Evolutionary conservation across 768 basidiomycete species (phyloP), one percentile per base, ranked within the genome.

Genomic region (Russula sp.): DNA sequence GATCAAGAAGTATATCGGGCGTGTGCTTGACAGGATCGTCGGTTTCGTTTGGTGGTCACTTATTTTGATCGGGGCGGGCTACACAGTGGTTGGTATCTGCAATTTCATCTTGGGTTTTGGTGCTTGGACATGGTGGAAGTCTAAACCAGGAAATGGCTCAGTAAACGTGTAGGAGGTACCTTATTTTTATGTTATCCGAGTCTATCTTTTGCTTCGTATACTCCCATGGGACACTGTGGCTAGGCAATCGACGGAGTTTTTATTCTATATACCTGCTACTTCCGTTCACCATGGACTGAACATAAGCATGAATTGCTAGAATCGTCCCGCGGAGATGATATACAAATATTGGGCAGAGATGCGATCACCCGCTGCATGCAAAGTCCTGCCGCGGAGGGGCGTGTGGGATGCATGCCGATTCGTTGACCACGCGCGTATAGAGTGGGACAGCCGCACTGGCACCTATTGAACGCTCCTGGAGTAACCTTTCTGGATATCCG

Each of bases 11-110:
- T 83, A 84, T 70, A 72, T 75, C 0, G 94, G 94, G 2, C 82
- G 84, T 42, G 68, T 71, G 0, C 73, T 93, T 48, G 94, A 94
- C 71, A 84, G 89, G 62, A 61, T 86, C 47, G 73, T 96, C 58
- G 96, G 96, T 10, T 78, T 85, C 64, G 73, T 81, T 9, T 98
- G 94, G 95, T 90, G 83, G 79, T 47, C 88, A 10, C 73, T 95
- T 65, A 80, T 85, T 22, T 61, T 90, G 42, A 72, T 93, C 20
- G 95, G 95, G 22, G 87, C 87, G 27, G 93, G 93, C 27, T 87
- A 87, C 20, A 77, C 81, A 2, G 70, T 77, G n/a, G 71, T 91
- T 61, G 91, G 91, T 0, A 65, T 89, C 37, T 84, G 86, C 68
- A 92, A 91, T 71, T 84, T 88, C 69, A 62, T 86, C 51, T 70